Conservation (phyloP, 805 yeast species). For the Vanderwaltozyma verrucispora region DNA sequence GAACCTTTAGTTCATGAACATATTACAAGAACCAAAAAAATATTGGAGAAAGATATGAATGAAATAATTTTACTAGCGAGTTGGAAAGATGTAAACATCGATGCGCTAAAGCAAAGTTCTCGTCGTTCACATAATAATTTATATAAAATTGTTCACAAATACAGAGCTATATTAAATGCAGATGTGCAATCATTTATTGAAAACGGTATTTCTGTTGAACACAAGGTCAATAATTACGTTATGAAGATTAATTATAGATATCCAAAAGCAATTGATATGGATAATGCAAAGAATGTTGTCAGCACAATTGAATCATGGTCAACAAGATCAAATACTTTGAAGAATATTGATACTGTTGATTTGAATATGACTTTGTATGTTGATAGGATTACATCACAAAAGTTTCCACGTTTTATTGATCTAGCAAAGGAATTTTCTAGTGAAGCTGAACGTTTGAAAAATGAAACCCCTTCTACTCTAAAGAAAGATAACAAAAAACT, state of each 20-base stretch:
- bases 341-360: conserved; percentile 40
- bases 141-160: conserved; percentile 76
- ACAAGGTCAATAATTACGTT: conserved; percentile 3
- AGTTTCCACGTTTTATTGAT: conserved; percentile 40
- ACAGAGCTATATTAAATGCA: conserved; percentile 49
- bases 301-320: conserved; percentile 37
- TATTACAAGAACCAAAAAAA: conserved; percentile 37
- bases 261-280: conserved; percentile 2
- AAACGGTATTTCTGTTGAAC: conserved; percentile 36
- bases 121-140: conserved; percentile 76
- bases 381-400: conserved; percentile 23
- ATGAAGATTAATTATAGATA: conserved; percentile 2
- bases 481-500: conserved; percentile 68
- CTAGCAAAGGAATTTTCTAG: conserved; percentile 44
- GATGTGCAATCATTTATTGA: conserved; percentile 49
- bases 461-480: conserved; percentile 65
- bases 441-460: conserved; percentile 52
- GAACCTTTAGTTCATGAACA: conserved; percentile 35
- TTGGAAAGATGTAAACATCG: conserved; percentile 94
- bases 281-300: conserved; percentile 21
- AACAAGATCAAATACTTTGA: conserved; percentile 46
- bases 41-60: conserved; percentile 64
- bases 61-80: conserved; percentile 86
- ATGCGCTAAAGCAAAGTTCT: conserved; percentile 90
- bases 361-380: conserved; percentile 46